phyloP scores from a whole-genome alignment of 305 asterid genomes.

The Plantago coronopus region DNA sequence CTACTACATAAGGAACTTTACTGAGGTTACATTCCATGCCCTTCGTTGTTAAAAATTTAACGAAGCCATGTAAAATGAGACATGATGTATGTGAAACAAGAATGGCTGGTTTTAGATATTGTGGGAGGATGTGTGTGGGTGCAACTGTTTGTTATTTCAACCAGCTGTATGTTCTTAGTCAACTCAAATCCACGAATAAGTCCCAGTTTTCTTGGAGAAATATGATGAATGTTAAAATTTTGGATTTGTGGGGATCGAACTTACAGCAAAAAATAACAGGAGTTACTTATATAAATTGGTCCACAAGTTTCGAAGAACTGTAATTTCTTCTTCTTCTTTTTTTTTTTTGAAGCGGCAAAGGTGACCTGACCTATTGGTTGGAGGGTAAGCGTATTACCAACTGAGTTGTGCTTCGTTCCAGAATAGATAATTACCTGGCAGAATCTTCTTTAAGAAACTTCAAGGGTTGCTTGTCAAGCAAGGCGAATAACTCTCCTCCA shows the following conservation, averaged over 20 bases:
- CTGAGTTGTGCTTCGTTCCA: no score
- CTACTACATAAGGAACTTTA: no score
- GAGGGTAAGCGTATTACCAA: no score
- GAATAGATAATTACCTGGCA: conserved; percentile 70
- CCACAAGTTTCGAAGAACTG: conserved; percentile 2
- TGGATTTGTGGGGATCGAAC: neutral
- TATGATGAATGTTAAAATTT: conserved; percentile 6
- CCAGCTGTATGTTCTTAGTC: no score
- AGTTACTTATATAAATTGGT: conserved; percentile 7
- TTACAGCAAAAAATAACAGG: neutral
- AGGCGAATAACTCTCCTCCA: conserved; percentile 93
- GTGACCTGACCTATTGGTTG: no score
- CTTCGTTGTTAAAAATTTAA: neutral
- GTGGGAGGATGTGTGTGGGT: no score
- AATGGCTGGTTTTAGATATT: no score
- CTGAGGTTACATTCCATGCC: no score
- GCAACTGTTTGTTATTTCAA: no score
- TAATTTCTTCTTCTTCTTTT: no score
- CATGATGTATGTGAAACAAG: neutral
- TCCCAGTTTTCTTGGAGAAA: conserved; percentile 2
- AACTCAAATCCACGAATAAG: no score
- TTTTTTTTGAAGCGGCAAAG: no score
- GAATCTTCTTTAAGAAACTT: conserved; percentile 91
- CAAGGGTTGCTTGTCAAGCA: conserved; percentile 97
- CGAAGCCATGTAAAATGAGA: neutral